phyloP scores from a whole-genome alignment of 805 yeast species.

The Wickerhamomyces sydowiorum region DNA sequence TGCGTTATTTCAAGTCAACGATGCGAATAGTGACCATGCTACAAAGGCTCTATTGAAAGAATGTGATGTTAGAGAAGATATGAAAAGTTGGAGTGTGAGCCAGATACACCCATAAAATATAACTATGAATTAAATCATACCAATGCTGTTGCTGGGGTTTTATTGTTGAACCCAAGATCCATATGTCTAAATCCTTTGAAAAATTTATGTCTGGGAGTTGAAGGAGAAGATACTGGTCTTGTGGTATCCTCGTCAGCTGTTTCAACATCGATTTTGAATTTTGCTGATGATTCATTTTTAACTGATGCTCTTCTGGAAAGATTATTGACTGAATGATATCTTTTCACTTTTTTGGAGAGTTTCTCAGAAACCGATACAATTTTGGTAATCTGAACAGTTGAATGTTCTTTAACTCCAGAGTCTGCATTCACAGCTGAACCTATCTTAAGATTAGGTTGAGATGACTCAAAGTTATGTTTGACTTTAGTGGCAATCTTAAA shows the following conservation, averaged over 20 bases:
- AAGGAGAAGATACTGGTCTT: not conserved
- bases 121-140: not conserved
- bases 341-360: not conserved
- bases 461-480: not conserved
- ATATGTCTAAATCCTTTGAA: not conserved
- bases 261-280: not conserved
- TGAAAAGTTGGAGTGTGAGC: conserved; percentile 35
- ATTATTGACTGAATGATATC: not conserved
- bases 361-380: not conserved
- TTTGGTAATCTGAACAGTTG: too few species aligned
- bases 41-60: conserved; percentile 15
- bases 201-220: not conserved
- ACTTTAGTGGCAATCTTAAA: not conserved
- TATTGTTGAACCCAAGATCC: not conserved
- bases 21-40: not conserved
- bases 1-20: not conserved
- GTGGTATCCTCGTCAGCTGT: not conserved
- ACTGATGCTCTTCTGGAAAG: not conserved
- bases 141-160: not conserved
- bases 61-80: conserved; percentile 26
- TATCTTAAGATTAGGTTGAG: too few species aligned
- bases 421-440: too few species aligned
- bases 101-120: not conserved
- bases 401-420: conserved; percentile 3
- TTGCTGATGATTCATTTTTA: not conserved